Base-by-base conservation (phyloP, 305 asterid species). In the Solanum hybrid region DNA sequence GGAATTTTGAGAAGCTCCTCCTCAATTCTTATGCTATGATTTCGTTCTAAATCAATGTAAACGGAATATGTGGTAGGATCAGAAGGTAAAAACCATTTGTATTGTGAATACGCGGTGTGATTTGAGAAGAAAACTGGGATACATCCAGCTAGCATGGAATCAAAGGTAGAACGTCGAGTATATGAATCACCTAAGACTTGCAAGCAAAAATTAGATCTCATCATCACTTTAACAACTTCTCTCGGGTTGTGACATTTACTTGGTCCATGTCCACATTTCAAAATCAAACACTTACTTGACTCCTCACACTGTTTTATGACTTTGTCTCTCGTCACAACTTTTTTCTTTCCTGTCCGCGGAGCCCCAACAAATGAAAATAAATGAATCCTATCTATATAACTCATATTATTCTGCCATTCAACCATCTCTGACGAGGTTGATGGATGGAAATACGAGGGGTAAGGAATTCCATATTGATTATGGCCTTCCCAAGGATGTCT, bases 111-210 rank as follows among this genome's bases (percentile, higher is more conserved):
- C 0, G 90, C 90, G 1, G 90, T 69, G 3, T 74, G 78, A 1
- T 87, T 81, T 37, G 78, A 78, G 37, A 90, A 90, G 90, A 90
- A 87, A 11, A 90, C 92, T 1, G 92, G 92, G 28, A 87, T 90
- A 40, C 92, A 88, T 18, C 92, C 92, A 6, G 92, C 61, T 6
- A 90, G 86, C 13, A 90, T 82, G 16, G 86, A 80, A 73, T 88
- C 92, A 51, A 90, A 90, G 11, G 90, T 88, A 71, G 92, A 90
- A 26, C 90, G 79, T 34, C 92, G 77, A 28, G 92, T 87, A 14
- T 81, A 81, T 11, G 92, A 79, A 46, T 90, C 92, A n/a, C 92
- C 92, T 2, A 89, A 71, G 1, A 89, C 90, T 76, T 87, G 92
- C 76, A 90, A 46, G 78, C 92, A 90, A 40, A 90, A 90, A 26